Evolutionary conservation across 148 eudicot genomes (phyloP).

Genomic region (Rhododendron mucronatum): DNA sequence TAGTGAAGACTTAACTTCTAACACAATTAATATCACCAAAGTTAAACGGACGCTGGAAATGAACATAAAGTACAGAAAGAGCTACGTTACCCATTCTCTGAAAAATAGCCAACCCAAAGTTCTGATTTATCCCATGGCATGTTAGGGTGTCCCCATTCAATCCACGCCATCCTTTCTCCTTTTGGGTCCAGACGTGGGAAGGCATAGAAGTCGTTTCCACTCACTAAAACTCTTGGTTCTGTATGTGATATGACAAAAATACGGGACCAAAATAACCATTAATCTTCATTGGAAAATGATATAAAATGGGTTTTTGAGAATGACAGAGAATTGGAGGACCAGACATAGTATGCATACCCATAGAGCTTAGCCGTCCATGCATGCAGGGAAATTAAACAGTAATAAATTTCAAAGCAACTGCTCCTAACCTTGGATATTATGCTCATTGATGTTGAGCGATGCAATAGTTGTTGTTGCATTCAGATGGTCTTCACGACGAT

Average conservation of each 20-base stretch:
- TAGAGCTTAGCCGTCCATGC: background rate
- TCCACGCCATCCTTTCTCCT: constrained; percentile 82
- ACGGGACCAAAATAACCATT: background rate
- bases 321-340: background rate
- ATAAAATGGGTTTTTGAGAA: background rate
- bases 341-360: background rate
- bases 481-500: constrained; percentile 56
- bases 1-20: background rate
- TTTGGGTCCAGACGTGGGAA: constrained; percentile 81
- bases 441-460: constrained; percentile 35
- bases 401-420: background rate
- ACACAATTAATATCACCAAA: background rate
- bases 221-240: constrained; percentile 68
- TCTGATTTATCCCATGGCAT: constrained; percentile 97
- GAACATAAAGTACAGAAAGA: background rate
- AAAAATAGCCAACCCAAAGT: constrained; percentile 96
- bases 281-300: background rate
- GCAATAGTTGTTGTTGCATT: constrained; percentile 66
- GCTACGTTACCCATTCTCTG: constrained; percentile 51
- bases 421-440: constrained; percentile 45
- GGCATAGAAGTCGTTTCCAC: constrained; percentile 89
- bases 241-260: constrained; percentile 16
- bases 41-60: background rate
- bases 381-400: background rate
- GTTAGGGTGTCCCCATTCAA: constrained; percentile 94